Evolutionary conservation across 768 basidiomycete genomes (phyloP).

Genomic region (Agaricus sinodeliciosus): DNA sequence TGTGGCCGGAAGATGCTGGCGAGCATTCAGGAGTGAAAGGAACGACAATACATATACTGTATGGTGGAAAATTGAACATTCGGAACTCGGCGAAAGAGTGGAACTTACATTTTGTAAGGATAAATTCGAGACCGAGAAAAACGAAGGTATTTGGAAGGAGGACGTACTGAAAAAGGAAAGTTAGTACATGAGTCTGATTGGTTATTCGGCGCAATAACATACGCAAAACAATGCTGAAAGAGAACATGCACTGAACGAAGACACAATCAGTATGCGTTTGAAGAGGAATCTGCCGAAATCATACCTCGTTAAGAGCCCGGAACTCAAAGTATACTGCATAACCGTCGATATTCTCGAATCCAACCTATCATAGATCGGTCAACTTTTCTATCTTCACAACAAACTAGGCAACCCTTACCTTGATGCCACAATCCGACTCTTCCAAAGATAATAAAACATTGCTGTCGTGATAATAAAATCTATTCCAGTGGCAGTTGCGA

Average conservation of each 20-base stretch:
- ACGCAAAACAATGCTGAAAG: conserved; percentile 36
- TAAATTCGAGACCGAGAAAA: conserved; percentile 34
- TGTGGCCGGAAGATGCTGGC: conserved; percentile 18
- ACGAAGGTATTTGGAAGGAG: conserved; percentile 36
- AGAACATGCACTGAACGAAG: conserved; percentile 32
- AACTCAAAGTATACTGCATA: conserved; percentile 31
- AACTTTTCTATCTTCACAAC: not conserved
- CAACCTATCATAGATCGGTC: conserved; percentile 15
- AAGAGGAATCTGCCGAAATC: not conserved
- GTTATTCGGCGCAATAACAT: conserved; percentile 10
- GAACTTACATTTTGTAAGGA: conserved; percentile 36
- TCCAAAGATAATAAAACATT: conserved; percentile 30
- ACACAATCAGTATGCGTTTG: not conserved
- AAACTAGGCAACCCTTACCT: conserved; percentile 14
- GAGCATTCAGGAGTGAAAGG: conserved; percentile 39
- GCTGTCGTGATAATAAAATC: conserved; percentile 34
- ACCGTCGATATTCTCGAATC: conserved; percentile 28
- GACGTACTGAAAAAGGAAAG: conserved; percentile 26
- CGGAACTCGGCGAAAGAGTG: not conserved
- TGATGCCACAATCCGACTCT: conserved; percentile 21
- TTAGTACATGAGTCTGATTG: not conserved
- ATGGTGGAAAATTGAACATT: not conserved
- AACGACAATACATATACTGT: conserved; percentile 46
- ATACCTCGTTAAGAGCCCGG: conserved; percentile 33
- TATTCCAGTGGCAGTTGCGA: conserved; percentile 35